These are phyloP conservation scores for Penicillium sp. DNA, from an alignment of 2,329 filamentous ascomycete species.

Conservation along the genomic window DNA sequence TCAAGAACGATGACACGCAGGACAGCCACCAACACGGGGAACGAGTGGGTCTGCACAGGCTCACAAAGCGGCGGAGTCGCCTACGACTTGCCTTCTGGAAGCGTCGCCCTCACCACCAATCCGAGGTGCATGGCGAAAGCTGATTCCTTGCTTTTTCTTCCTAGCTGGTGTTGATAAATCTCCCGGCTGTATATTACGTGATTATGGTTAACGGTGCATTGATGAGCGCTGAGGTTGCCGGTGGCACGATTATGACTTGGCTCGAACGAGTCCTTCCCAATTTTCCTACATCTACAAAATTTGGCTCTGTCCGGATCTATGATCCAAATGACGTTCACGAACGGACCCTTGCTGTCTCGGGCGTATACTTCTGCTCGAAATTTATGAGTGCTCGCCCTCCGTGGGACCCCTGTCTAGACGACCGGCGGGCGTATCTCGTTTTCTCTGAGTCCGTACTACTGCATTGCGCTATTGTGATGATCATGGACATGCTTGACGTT, in stretches of 20 bases:
- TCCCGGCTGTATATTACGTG: constrained; percentile 18
- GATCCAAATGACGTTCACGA: constrained; percentile 18
- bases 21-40: constrained; percentile 19
- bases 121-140: constrained; percentile 34
- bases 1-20: constrained; percentile 23
- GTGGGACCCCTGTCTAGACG: neutral
- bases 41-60: constrained; percentile 23
- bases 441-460: constrained; percentile 1
- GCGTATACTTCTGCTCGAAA: neutral
- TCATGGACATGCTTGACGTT: constrained; percentile 16
- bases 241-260: constrained; percentile 32
- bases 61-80: constrained; percentile 39
- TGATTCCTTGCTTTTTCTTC: constrained; percentile 19
- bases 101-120: constrained; percentile 33
- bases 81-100: constrained; percentile 44
- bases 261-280: neutral
- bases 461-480: constrained; percentile 12
- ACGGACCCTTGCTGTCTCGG: neutral
- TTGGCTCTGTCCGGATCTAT: constrained; percentile 5
- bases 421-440: neutral
- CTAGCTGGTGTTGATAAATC: constrained; percentile 4
- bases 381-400: constrained; percentile 4
- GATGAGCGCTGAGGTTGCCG: constrained; percentile 25
- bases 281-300: neutral
- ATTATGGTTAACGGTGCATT: constrained; percentile 27